Base-by-base conservation (phyloP, 108 stramenopile species). In the Cyclostephanos tholiformis region DNA sequence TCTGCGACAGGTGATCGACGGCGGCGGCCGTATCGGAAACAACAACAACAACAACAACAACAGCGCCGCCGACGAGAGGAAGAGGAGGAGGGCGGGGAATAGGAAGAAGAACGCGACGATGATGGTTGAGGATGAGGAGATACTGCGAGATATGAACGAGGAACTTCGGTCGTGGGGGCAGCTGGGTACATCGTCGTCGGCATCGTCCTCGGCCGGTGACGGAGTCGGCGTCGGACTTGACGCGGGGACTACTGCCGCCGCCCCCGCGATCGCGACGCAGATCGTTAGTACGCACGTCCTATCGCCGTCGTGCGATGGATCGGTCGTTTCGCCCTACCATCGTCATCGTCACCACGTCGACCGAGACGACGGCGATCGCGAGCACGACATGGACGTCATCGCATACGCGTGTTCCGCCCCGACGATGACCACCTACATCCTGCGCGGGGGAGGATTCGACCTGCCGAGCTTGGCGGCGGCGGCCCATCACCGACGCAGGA, bases 391-490 rank as follows among this genome's bases (percentile, higher is more conserved):
- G 49, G 36, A 68, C 9, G 49, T 66, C 20, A 35, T 53, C 46
- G 52, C 65, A 2, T 26, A 55, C 4, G 43, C 65, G 22, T 29
- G 58, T 7, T 49, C 44, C 36, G 35, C 65, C 32, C 52, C 69
- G 13, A 52, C 48, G 22, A 70, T 27, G 29, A 77, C 62, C 56
- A 77, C 76, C n/a, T 77, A 78, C 58, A 52, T 78, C 13, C 71
- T 78, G 0, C 78, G 71, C n/a, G 78, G 78, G 48, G 78, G 78
- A 1, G 76, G 78, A 51, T 72, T 79, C 53, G 78, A 79, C 22
- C 35, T 79, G 19, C 71, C 78, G 20, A 55, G 71, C 9, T 10
- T 76, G 2, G 61, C 67, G 17, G 59, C 66, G 27, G 75, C 75
- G 49, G 58, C 49, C 30, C 14, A 53, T 14, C 67, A 76, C 46